Base-by-base conservation (phyloP, 352 stramenopile genomes). In the Globisporangium nodosum region DNA sequence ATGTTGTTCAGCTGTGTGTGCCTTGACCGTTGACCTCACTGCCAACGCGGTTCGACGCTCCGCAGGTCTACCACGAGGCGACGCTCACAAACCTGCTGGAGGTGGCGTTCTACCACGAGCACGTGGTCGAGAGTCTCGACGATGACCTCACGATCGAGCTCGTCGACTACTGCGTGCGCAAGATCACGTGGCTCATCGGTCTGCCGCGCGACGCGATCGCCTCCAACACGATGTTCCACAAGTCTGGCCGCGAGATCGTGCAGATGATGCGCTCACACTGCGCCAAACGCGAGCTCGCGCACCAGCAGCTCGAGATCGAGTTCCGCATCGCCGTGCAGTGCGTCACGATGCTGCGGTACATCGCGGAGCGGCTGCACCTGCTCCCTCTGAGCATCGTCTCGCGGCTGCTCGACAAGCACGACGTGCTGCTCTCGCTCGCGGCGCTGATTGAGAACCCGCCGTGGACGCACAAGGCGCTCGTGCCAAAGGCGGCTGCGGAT, bases 351-450 rank as follows among this genome's bases (percentile, higher is more conserved):
- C 61, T 97, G 49, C 83, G 92, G 11, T 97, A 94, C 63, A 65
- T 98, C 16, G 82, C 84, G 21, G 92, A 98, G 68, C 82, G 96
- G 47, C 66, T 97, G 31, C 70, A 96, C 27, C 33, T 87, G 18
- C 69, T 99, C 9, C 76, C 94, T 18, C 62, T 98, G 16, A 87
- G 77, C 62, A 73, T 97, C 21, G 74, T 97, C 13, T 91, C 85
- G 12, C 86, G 96, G 20, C 69, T 99, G 21, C 59, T 98, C n/a
- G 92, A 99, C 62, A 98, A 91, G n/a, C 95, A 99, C 64, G 96
- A 99, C 66, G 81, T 96, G 49, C 78, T 98, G 13, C 71, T 98
- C 15, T 85, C 92, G 8, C 78, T 99, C 20, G 82, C 96, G 3
- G 81, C 80, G 33, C 78, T 98, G 11, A 83, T 99, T 15, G 96